Conservation (phyloP, 192 early-diverging fungal genomes). For the Spizellomyces punctatus region DNA sequence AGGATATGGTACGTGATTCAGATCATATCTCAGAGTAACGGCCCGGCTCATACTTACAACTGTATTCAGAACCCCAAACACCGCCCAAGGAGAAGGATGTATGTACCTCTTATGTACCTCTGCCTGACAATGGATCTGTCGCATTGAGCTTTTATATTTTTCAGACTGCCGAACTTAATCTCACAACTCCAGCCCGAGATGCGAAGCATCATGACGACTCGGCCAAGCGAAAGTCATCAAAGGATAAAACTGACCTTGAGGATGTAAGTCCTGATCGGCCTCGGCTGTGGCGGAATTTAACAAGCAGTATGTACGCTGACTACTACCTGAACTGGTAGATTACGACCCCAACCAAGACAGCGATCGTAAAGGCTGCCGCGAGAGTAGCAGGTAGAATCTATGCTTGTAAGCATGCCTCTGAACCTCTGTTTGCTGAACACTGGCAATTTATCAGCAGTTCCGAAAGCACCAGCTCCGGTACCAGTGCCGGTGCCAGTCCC, state of each 20-base stretch:
- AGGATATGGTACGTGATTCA: conserved; percentile 16
- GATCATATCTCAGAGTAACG: no score
- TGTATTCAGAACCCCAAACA: conserved; percentile 26
- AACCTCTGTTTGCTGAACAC: conserved; percentile 17
- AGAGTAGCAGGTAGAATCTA: no score
- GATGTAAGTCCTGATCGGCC: background rate
- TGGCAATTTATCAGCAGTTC: background rate
- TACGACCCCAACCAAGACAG: conserved; percentile 21
- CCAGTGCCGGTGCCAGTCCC: conserved; percentile 9
- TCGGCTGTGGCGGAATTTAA: background rate
- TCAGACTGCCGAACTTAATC: background rate
- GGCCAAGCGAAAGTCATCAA: conserved; percentile 9
- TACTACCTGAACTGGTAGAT: background rate
- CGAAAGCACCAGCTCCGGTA: background rate
- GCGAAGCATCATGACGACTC: conserved; percentile 3
- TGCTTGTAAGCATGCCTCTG: no score
- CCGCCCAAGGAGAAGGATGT: conserved; percentile 39
- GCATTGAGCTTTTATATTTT: background rate
- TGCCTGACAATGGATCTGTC: background rate
- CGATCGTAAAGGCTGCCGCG: no score
- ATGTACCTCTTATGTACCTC: background rate
- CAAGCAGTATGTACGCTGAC: background rate
- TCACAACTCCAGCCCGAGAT: conserved; percentile 18
- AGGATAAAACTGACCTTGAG: conserved; percentile 19
- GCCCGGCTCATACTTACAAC: no score